Evolutionary conservation across 495 filamentous ascomycete species (phyloP).

Genomic region (Cenococcum geophilum): DNA sequence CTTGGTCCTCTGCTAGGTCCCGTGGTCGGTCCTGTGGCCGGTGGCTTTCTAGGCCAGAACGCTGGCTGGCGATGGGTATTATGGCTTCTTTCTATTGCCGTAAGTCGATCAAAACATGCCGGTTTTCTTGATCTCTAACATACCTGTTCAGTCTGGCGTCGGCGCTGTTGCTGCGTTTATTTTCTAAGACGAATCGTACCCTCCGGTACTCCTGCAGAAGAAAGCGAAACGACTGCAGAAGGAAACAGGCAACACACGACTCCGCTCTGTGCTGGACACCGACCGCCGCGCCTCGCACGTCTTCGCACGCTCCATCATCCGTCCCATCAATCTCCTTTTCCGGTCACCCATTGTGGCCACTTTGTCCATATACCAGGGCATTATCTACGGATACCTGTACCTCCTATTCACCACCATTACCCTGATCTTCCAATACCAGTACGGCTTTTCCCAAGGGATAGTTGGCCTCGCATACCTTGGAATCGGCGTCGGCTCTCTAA

Average conservation of each 20-base stretch:
- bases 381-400: constrained; percentile 23
- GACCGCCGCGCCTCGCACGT: constrained; percentile 25
- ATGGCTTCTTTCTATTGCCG: constrained; percentile 35
- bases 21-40: constrained; percentile 39
- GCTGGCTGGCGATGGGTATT: constrained; percentile 36
- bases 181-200: constrained; percentile 52
- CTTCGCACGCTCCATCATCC: constrained; percentile 13
- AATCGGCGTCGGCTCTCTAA: constrained; percentile 24
- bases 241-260: constrained; percentile 37
- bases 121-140: too few species aligned
- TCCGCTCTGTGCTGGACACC: constrained; percentile 37
- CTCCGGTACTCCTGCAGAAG: constrained; percentile 45
- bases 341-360: constrained; percentile 19
- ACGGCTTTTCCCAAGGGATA: constrained; percentile 12
- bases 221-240: constrained; percentile 43
- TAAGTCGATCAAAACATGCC: too few species aligned
- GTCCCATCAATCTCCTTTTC: constrained; percentile 18
- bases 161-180: constrained; percentile 43
- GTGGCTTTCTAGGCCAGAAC: constrained; percentile 32
- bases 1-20: constrained; percentile 39
- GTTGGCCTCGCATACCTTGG: constrained; percentile 25
- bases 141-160: constrained; percentile 30
- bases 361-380: constrained; percentile 11
- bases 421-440: constrained; percentile 17
- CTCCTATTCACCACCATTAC: constrained; percentile 25